These are phyloP conservation scores for Massariosphaeria phaeospora DNA, from an alignment of 495 filamentous ascomycete genomes.

Conservation along the genomic window DNA sequence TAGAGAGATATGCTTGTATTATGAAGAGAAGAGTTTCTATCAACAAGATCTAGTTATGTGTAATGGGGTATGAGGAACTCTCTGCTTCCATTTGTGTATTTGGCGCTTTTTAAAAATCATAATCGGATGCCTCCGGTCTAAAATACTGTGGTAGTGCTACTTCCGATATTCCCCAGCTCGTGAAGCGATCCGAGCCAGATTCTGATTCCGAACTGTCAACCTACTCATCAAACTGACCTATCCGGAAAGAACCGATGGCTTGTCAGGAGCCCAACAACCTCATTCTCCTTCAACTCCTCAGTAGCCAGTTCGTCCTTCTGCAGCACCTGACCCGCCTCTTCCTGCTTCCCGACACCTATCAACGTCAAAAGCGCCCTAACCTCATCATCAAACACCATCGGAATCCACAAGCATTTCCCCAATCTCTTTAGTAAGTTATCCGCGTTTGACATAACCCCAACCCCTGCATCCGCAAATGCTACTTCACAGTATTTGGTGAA, in stretches of 20 bases:
- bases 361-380: slow-evolving; percentile 21
- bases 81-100: too few relatives aligned
- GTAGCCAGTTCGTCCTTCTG: neutral
- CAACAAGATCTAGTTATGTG: too few relatives aligned
- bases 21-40: too few relatives aligned
- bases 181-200: too few relatives aligned
- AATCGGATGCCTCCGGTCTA: too few relatives aligned
- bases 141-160: too few relatives aligned
- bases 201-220: too few relatives aligned
- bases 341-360: slow-evolving; percentile 13
- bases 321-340: neutral
- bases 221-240: neutral
- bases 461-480: slow-evolving; percentile 20
- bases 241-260: slow-evolving; percentile 18
- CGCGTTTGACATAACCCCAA: neutral
- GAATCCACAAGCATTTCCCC: slow-evolving; percentile 26
- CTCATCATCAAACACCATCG: slow-evolving; percentile 19
- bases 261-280: slow-evolving; percentile 20
- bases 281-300: slow-evolving; percentile 12
- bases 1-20: too few relatives aligned
- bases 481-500: slow-evolving; percentile 20
- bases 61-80: too few relatives aligned
- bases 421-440: slow-evolving; percentile 27
- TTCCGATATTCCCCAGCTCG: too few relatives aligned
- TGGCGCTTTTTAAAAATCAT: too few relatives aligned